phyloP scores from a whole-genome alignment of 2,329 filamentous ascomycete species.

The Alternaria triticina region DNA sequence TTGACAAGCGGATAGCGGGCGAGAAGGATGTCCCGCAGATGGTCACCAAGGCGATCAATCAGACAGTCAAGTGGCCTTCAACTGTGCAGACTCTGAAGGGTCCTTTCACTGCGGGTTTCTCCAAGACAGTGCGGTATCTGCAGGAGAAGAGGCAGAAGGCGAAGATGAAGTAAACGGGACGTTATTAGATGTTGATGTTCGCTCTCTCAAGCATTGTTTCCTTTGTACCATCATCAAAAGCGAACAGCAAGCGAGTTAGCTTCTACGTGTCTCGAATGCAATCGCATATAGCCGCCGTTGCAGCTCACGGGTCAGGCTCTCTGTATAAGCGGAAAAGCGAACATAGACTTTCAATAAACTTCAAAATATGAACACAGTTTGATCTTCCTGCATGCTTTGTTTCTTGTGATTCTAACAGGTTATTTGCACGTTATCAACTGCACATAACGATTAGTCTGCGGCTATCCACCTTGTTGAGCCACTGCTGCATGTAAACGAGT shows the following conservation, averaged over 20 bases:
- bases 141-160: slow-evolving; percentile 72
- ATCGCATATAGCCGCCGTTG: slow-evolving; percentile 19
- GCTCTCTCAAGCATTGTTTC: background rate
- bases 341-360: slow-evolving; percentile 1
- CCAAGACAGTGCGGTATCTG: slow-evolving; percentile 75
- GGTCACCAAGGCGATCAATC: slow-evolving; percentile 78
- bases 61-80: slow-evolving; percentile 92
- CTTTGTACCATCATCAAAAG: slow-evolving; percentile 27
- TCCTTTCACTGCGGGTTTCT: slow-evolving; percentile 75
- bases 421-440: no score
- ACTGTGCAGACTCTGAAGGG: slow-evolving; percentile 88
- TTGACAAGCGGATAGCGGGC: slow-evolving; percentile 85
- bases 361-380: background rate
- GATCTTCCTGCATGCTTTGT: no score
- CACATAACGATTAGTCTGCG: no score
- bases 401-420: no score
- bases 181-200: background rate
- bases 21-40: slow-evolving; percentile 72
- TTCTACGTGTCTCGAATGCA: slow-evolving; percentile 3
- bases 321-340: slow-evolving; percentile 13
- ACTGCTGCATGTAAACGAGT: background rate
- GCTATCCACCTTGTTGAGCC: background rate
- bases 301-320: slow-evolving; percentile 32
- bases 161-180: slow-evolving; percentile 31
- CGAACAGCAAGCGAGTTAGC: slow-evolving; percentile 13